A percentile compares a stretch with the other conserved stretches of the same genome.
These are phyloP conservation scores for Monosporascus ibericus DNA, from an alignment of 2,329 filamentous ascomycete genomes.

Conservation along the genomic window DNA sequence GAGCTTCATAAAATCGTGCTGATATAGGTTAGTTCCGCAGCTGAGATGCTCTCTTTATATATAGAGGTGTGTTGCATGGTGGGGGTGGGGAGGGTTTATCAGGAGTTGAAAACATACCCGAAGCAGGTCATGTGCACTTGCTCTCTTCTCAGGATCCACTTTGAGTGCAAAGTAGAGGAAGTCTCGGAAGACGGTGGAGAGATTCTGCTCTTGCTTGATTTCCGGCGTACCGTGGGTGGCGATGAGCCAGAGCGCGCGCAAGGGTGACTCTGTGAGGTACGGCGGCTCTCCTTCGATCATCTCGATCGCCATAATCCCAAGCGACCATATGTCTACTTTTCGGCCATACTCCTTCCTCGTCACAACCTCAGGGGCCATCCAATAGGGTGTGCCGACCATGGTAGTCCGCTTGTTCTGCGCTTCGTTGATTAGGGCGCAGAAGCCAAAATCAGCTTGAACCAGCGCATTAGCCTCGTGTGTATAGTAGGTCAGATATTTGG, in stretches of 20 bases:
- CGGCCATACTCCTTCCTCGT: slow-evolving; percentile 96
- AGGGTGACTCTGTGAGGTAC: slow-evolving; percentile 89
- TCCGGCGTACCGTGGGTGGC: slow-evolving; percentile 92
- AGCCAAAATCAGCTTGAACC: slow-evolving; percentile 82
- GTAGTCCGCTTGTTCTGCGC: slow-evolving; percentile 95
- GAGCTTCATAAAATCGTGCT: slow-evolving; percentile 77
- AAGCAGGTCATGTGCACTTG: slow-evolving; percentile 87
- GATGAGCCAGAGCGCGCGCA: slow-evolving; percentile 90
- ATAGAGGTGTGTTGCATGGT: not conserved
- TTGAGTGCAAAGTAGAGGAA: slow-evolving; percentile 91
- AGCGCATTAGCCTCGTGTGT: slow-evolving; percentile 7
- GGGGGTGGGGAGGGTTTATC: too few relatives aligned
- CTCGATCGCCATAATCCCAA: slow-evolving; percentile 99
- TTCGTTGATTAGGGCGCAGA: slow-evolving; percentile 97
- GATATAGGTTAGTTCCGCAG: slow-evolving; percentile 14
- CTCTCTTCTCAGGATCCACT: slow-evolving; percentile 94
- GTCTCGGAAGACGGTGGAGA: slow-evolving; percentile 79
- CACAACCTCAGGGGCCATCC: slow-evolving; percentile 99
- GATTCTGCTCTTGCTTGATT: slow-evolving; percentile 85
- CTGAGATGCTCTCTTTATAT: not conserved
- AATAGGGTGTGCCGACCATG: slow-evolving; percentile 98
- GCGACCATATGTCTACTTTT: slow-evolving; percentile 97
- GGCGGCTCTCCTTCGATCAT: slow-evolving; percentile 99
- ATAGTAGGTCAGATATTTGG: not conserved
- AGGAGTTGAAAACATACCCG: slow-evolving; percentile 56